Base-by-base conservation (phyloP, 2,329 filamentous ascomycete species). In the Pseudogymnoascus sp. region DNA sequence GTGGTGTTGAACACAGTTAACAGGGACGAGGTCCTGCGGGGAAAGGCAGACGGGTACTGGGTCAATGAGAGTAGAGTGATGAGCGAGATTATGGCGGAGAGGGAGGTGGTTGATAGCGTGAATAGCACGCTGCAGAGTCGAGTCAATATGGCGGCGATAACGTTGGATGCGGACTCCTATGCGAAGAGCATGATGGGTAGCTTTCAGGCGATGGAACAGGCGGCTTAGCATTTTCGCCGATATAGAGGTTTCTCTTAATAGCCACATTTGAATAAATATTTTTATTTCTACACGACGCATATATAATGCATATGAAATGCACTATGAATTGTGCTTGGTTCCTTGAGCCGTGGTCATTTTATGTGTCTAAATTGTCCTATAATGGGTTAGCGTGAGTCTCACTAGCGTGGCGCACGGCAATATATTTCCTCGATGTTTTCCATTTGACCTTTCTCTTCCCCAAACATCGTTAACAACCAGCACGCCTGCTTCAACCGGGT, bases 1-100 rank as follows among this genome's bases (percentile, higher is more conserved):
- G 85, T 96, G 63, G 77, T 96, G 52, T 84, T 88, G 72, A 97
- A 97, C 77, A 90, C 91, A 2, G 82, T 90, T 14, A 79, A 88
- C 63, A 78, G 92, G 62, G 90, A 97, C 75, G 81, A 84, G 65
- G 82, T 82, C 45, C 76, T 97, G 73, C 84, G 92, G 64, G 79
- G 75, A 2, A 81, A 82, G 63, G 82, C 83, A 59, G 83, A 87
- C 68, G 81, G 79, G 14, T 97, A 97, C 75, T 97, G 93, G 93
- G 77, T 80, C 8, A 87, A 88, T 49, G 91, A 97, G 77, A 88
- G 85, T 6, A 78, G 82, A 60, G 74, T 91, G 31, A 91, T 89
- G 82, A 78, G 82, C 37, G 85, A 88, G 69, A 85, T 90, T 23
- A 88, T 95, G 82, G 89, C 92, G 78, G 89, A 93, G 66, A 81